Base-by-base conservation (phyloP, 257 asterid species). In the Euphrasia confusa region DNA sequence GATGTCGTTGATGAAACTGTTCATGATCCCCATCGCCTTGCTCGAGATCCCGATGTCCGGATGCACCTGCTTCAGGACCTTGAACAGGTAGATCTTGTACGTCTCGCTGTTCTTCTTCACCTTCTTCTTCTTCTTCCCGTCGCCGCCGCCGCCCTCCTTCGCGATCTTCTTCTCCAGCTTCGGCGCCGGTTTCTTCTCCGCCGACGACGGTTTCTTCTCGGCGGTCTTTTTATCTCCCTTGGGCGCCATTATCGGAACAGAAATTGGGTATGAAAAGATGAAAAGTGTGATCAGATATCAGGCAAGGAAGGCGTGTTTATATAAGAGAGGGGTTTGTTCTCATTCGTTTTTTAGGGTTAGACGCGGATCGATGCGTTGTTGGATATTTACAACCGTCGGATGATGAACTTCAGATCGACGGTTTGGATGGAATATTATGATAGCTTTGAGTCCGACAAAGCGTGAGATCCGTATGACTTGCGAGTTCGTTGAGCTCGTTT, bases 1-100 rank as follows among this genome's bases (percentile, higher is more conserved):
- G 11, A 78, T 66, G 18, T 75, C 78, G 28, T 78, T 78, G 76
- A 78, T 75, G 70, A 78, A 78, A 48, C 80, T 78, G 78, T 75
- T 78, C 76, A 78, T 78, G 18, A 78, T 78, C 65, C 80, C 83
- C 80, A 75, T 78, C 27, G 55, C 55, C 24, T 49, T 49, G 55
- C 55, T 49, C 55, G 55, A 49, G 54, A 48, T 48, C 54, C 54
- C 54, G 54, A 48, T 48, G 24, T 49, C 55, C 1, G 55, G 55
- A 7, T 49, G 55, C 45, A 79, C 79, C 73, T 75, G 84, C 47
- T 78, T 78, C 68, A 78, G 56, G 2, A 78, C 83, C 71, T 74
- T 74, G 77, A 78, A 78, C 11, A 74, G 55, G 70, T 78, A 78
- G 15, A 78, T 78, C 71, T 74, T 78, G 70, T 78, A 78, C 42